These are phyloP conservation scores for Gossypium rotundifolium DNA, from an alignment of 345 rosid species.

Conservation along the genomic window DNA sequence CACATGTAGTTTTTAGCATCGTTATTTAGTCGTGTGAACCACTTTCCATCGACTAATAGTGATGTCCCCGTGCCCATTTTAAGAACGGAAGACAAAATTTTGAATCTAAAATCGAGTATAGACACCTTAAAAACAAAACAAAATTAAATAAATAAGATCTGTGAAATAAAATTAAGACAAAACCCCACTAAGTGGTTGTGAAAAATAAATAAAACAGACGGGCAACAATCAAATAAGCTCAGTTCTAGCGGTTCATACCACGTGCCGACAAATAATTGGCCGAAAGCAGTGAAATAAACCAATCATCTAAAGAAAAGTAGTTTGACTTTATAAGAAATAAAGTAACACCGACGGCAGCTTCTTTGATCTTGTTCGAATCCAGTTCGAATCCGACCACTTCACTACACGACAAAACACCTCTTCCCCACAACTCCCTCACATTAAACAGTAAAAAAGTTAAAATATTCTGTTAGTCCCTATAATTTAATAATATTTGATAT, in stretches of 20 bases:
- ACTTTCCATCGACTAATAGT: no score
- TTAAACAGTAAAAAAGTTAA: background rate
- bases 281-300: background rate
- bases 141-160: no score
- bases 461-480: background rate
- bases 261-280: slow-evolving; percentile 3
- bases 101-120: no score
- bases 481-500: no score
- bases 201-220: no score
- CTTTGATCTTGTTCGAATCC: background rate
- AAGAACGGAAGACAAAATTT: no score
- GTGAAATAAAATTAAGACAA: no score
- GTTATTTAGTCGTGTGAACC: no score
- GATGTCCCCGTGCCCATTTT: no score
- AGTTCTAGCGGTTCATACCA: background rate
- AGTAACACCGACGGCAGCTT: background rate
- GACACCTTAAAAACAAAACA: no score
- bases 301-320: background rate
- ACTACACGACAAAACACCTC: slow-evolving; percentile 40
- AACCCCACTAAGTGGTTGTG: no score
- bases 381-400: background rate
- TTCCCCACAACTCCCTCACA: background rate
- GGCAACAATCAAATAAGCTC: background rate
- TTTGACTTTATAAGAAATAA: slow-evolving; percentile 14
- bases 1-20: no score